Evolutionary conservation across 345 rosid species (phyloP).

Genomic region (Brassica nigra): DNA sequence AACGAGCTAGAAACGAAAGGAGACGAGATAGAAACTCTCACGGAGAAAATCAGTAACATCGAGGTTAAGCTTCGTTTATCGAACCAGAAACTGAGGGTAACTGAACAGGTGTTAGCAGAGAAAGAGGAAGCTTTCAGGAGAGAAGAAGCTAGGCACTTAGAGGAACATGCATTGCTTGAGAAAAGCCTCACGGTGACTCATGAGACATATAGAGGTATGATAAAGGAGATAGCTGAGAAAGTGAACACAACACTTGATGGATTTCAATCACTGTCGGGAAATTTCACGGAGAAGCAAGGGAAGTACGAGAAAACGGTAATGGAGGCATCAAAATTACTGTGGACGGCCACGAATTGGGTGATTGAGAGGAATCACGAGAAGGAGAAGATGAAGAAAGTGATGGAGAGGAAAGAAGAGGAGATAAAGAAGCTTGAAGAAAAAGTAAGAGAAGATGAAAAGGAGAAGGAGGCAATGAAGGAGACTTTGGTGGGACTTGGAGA

Average conservation of each 20-base stretch:
- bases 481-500: conserved; percentile 60
- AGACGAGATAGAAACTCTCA: conserved; percentile 60
- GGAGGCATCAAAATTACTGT: conserved; percentile 50
- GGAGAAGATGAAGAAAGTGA: conserved; percentile 40
- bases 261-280: conserved; percentile 49
- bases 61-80: conserved; percentile 89
- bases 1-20: conserved; percentile 74
- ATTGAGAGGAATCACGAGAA: conserved; percentile 45
- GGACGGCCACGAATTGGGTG: conserved; percentile 55
- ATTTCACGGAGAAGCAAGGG: conserved; percentile 43
- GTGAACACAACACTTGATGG: conserved; percentile 46
- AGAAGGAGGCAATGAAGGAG: conserved; percentile 52
- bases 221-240: conserved; percentile 48
- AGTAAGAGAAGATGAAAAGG: conserved; percentile 52
- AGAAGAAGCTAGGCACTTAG: conserved; percentile 61
- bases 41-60: conserved; percentile 57
- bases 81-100: conserved; percentile 91
- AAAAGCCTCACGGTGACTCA: conserved; percentile 52
- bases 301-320: conserved; percentile 45
- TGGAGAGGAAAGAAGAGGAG: conserved; percentile 39
- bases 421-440: conserved; percentile 52
- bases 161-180: conserved; percentile 66
- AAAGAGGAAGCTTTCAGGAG: conserved; percentile 70
- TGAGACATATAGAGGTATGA: conserved; percentile 51
- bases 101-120: conserved; percentile 79